Base-by-base conservation (phyloP, 176 grass and related monocot species). In the Tillandsia fasciculata region DNA sequence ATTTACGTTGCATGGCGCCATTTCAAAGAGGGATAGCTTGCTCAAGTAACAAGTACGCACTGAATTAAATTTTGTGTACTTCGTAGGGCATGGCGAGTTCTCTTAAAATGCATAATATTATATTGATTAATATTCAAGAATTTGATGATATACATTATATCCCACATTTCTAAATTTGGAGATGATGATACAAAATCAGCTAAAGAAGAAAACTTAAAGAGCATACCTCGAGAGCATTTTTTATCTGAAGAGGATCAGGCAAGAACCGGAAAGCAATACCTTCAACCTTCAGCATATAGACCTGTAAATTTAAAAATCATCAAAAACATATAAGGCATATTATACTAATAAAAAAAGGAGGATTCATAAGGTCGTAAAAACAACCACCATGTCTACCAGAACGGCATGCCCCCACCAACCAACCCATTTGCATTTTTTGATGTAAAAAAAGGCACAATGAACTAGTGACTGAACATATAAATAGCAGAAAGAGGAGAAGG, bases 241-340 rank as follows among this genome's bases (percentile, higher is more conserved):
- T 99, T 79, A 93, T 99, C 72, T 93, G 94, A 86, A 99, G 89
- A 82, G 84, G 89, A 68, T 99, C 84, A 50, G 94, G 89, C 82
- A 99, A 87, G 80, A 90, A 99, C 56, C 89, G 51, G 72, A 99
- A 93, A 52, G 94, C 89, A 50, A 99, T 93, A 65, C 89, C 89
- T 90, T 90, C 86, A n/a, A 88, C 89, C 74, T 99, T 99, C 68
- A 93, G 85, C 86, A 93, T 93, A 81, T 99, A 99, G 81, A 93
- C 94, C 94, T 99, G 59, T 24, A 70, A 71, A 20, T 51, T 53
- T 1, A 49, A 15, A 82, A 48, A 66, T 58, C 64, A 11, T 11
- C 53, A 77, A 51, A 10, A 49, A 12, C 8, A 9, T 10, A 11
- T 75, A 17, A 82, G 51, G 29, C 47, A 64, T 51, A 77, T 47